Percentiles rank a stretch among this genome's conserved stretches.
Conservation (phyloP, 2,329 filamentous ascomycete species). For the Rhexocercosporidium sp. region DNA sequence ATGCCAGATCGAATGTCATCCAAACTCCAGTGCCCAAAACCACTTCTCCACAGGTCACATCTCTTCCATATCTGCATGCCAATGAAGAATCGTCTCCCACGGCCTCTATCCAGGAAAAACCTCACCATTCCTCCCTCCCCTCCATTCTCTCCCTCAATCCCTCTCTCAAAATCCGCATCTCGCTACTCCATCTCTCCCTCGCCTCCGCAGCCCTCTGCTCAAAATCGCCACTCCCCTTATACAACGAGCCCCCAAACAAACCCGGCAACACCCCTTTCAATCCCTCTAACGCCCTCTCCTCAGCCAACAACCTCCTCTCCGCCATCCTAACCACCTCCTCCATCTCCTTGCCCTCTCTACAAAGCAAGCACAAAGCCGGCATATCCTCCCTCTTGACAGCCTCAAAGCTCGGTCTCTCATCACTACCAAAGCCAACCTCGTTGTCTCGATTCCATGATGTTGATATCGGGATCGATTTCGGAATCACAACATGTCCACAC, state of each 20-base stretch:
- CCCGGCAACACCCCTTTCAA: constrained; percentile 19
- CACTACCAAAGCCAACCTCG: too few species aligned
- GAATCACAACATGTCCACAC: constrained; percentile 35
- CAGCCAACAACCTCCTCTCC: constrained; percentile 25
- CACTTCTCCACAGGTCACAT: background rate
- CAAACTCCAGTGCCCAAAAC: background rate
- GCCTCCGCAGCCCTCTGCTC: constrained; percentile 28
- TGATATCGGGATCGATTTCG: constrained; percentile 14
- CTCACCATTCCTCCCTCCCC: constrained; percentile 34
- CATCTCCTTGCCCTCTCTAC: constrained; percentile 27
- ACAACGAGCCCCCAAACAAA: constrained; percentile 29
- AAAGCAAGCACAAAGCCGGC: constrained; percentile 33
- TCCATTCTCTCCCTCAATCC: constrained; percentile 40
- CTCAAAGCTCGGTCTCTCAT: constrained; percentile 1
- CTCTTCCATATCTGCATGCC: too few species aligned
- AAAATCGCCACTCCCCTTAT: constrained; percentile 17
- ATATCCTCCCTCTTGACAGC: constrained; percentile 29
- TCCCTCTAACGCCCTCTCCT: constrained; percentile 14
- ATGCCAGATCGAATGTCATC: background rate
- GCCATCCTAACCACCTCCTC: constrained; percentile 21
- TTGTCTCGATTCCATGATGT: background rate
- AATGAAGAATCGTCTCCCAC: too few species aligned
- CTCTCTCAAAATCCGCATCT: constrained; percentile 26
- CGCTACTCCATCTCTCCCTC: constrained; percentile 29
- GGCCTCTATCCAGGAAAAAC: background rate